Evolutionary conservation across 345 rosid species (phyloP).

Genomic region (Gossypium herbaceum): DNA sequence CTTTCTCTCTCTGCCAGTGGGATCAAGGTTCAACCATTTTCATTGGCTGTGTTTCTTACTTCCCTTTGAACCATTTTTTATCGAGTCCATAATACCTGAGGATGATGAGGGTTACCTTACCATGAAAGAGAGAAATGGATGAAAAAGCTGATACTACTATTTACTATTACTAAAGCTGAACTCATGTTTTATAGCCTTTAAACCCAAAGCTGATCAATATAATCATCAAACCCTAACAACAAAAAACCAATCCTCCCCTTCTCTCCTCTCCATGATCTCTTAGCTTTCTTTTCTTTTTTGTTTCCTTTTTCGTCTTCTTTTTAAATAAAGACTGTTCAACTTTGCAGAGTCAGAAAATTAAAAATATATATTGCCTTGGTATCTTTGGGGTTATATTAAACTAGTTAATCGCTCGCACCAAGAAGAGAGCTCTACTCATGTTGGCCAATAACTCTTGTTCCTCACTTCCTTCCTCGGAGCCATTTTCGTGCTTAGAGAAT

Average conservation of each 20-base stretch:
- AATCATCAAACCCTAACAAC: slow-evolving; percentile 22
- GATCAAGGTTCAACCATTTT: slow-evolving; percentile 34
- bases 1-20: slow-evolving; percentile 25
- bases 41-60: slow-evolving; percentile 30
- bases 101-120: slow-evolving; percentile 29
- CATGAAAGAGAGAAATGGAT: slow-evolving; percentile 14
- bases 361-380: background rate
- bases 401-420: background rate
- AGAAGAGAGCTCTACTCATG: slow-evolving; percentile 26
- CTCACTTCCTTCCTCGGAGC: slow-evolving; percentile 36
- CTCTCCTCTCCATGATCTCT: background rate
- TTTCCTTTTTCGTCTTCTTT: background rate
- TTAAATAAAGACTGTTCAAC: background rate
- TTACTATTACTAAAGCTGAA: slow-evolving; percentile 20
- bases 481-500: slow-evolving; percentile 38
- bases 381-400: background rate
- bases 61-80: slow-evolving; percentile 28
- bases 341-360: background rate
- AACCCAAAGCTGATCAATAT: slow-evolving; percentile 21
- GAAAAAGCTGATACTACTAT: slow-evolving; percentile 21
- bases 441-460: slow-evolving; percentile 31
- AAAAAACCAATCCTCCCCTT: background rate
- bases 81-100: slow-evolving; percentile 31
- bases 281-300: background rate
- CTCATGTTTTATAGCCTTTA: slow-evolving; percentile 10